These are phyloP conservation scores for Candida sp. DNA, from an alignment of 1,139 yeast species.

Conservation along the genomic window DNA sequence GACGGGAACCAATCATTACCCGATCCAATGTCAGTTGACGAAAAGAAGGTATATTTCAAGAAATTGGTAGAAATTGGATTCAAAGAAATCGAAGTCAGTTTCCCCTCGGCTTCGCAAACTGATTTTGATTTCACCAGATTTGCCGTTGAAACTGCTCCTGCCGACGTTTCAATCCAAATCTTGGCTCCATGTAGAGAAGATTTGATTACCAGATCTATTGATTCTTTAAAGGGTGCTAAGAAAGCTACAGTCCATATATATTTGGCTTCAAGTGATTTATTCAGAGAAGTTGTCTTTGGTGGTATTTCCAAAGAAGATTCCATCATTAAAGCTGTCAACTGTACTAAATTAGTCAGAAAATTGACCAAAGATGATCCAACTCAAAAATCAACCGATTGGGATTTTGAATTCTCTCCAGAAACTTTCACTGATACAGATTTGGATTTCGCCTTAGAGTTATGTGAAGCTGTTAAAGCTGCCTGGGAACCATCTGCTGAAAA, in stretches of 20 bases:
- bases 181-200: slow-evolving; percentile 92
- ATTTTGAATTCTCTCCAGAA: slow-evolving; percentile 93
- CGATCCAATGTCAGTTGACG: slow-evolving; percentile 92
- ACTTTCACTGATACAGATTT: slow-evolving; percentile 88
- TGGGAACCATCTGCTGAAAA: slow-evolving; percentile 85
- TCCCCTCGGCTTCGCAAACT: slow-evolving; percentile 94
- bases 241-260: slow-evolving; percentile 88
- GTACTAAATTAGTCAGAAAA: slow-evolving; percentile 74
- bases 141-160: slow-evolving; percentile 92
- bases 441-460: slow-evolving; percentile 78
- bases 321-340: slow-evolving; percentile 74
- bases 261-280: slow-evolving; percentile 87
- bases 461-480: slow-evolving; percentile 93
- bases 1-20: slow-evolving; percentile 98
- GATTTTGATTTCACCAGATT: slow-evolving; percentile 95
- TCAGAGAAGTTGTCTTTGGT: slow-evolving; percentile 81
- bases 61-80: slow-evolving; percentile 88
- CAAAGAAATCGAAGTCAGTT: slow-evolving; percentile 95
- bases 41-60: slow-evolving; percentile 84
- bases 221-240: slow-evolving; percentile 85
- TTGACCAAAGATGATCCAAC: slow-evolving; percentile 87
- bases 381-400: slow-evolving; percentile 75
- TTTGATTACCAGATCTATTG: slow-evolving; percentile 84
- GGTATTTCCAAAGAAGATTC: slow-evolving; percentile 82
- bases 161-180: slow-evolving; percentile 89